These are phyloP conservation scores for Scutellospora calospora DNA, from an alignment of 371 early-diverging fungal species.

Conservation along the genomic window DNA sequence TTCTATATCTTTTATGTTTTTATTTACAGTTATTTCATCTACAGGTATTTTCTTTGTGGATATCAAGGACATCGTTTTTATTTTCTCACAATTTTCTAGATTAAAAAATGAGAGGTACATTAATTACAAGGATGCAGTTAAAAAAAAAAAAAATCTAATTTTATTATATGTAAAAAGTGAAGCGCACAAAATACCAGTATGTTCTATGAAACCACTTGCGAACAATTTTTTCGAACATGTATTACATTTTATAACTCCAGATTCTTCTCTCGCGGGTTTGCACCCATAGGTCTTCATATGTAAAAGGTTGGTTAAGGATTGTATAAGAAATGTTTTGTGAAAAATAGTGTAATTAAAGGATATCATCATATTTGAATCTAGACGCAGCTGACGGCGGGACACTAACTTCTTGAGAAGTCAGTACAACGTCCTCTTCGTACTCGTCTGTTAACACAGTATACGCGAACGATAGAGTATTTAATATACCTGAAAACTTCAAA, in stretches of 20 bases:
- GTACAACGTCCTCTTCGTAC: slow-evolving; percentile 4
- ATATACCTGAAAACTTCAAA: neutral
- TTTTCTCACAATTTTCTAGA: slow-evolving; percentile 14
- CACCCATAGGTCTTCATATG: slow-evolving; percentile 39
- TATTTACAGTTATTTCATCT: neutral
- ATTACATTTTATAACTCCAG: slow-evolving; percentile 31
- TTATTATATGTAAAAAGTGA: neutral
- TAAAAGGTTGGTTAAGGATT: neutral
- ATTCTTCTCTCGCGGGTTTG: slow-evolving; percentile 29
- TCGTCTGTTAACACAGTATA: neutral
- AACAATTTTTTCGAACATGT: slow-evolving; percentile 40
- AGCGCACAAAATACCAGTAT: slow-evolving; percentile 30
- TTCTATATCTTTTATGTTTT: neutral
- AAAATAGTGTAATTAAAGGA: slow-evolving; percentile 18
- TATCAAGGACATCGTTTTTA: neutral
- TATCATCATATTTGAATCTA: slow-evolving; percentile 34
- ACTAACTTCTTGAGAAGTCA: slow-evolving; percentile 12
- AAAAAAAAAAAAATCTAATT: neutral
- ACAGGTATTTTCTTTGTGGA: neutral
- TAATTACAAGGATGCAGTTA: neutral
- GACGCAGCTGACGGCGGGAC: neutral
- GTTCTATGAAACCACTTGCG: slow-evolving; percentile 17
- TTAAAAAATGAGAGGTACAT: neutral
- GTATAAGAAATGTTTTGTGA: neutral
- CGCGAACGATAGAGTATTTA: too few species aligned